Base-by-base conservation (phyloP, 2,329 filamentous ascomycete genomes). In the Claviceps maximensis region DNA sequence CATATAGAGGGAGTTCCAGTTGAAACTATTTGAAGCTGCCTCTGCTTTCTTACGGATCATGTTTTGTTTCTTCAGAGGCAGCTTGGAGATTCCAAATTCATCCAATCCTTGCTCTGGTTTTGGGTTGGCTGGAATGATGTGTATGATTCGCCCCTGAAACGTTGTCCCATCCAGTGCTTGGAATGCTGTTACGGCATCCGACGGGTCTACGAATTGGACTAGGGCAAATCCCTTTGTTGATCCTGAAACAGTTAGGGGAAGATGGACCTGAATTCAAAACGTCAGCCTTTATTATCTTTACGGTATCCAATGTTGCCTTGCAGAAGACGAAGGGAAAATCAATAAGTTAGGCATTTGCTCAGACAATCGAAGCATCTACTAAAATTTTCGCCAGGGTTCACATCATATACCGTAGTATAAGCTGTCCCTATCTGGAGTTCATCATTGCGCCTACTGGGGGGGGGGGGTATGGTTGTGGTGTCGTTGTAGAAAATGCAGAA, bases 1-100 rank as follows among this genome's bases (percentile, higher is more conserved):
- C 87, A 98, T 94, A 69, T 93, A 98, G n/a, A 98, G 75, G n/a
- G 90, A 91, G 73, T 98, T 98, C 93, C 93, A 98, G 66, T 91
- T 95, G 71, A 97, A 97, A 1, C 80, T 82, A 49, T 79, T 82
- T 31, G 83, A 84, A 9, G 86, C 78, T 23, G 90, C 87, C 61
- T 91, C 85, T 49, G 84, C 78, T 70, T 87, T 94, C 62, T 86
- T 87, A 65, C 86, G 88, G 59, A 97, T 86, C 62, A 94, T 80
- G 61, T 89, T 89, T 68, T 97, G 93, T 68, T 94, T 93, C 71
- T 96, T 97, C 58, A 97, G 73, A 17, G 93, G 91, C 60, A 98
- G 70, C 67, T 96, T 94, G 0, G 91, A 89, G 52, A 98, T 77
- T 54, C 86, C 84, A 68, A 86, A 93, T 59, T 97, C 93, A 65